Base-by-base conservation (phyloP, 352 stramenopile genomes). In the Blastocystis sp. region DNA sequence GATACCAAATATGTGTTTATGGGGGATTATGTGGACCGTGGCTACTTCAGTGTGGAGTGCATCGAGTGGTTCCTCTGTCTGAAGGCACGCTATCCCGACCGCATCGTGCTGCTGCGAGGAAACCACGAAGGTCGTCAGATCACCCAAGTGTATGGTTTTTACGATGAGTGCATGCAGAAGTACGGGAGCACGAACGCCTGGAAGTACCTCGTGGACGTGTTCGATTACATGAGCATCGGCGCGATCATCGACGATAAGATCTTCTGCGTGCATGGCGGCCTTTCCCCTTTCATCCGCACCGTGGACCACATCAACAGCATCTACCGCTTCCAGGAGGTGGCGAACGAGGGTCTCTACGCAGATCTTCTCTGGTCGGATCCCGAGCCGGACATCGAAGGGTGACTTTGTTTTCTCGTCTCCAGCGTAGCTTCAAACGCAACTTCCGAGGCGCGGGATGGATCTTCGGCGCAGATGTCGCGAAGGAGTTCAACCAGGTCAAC, bases 351-450 rank as follows among this genome's bases (percentile, higher is more conserved):
- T 77, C 95, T 96, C 15, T 98, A 98, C 91, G 98, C 95, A 90
- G 96, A 99, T 93, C 93, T 99, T 90, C 97, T 99, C 91, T 99
- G 96, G 96, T 97, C 95, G 26, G 96, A 99, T 91, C 96, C 96
- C 0, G 95, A 98, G 90, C 95, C 98, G 75, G 97, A 95, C 89
- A 94, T 95, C 82, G 94, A 92, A 79, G 95, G 94, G 94, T 93
- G 93, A n/a, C 1, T 75, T 15, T 29, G 18, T 1, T 8, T 9
- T 47, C 7, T 20, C 8, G n/a, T 8, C 18, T 77, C 34, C n/a
- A 18, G 26, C 34, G 5, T 87, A 87, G 76, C 11, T 87, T 87
- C 45, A 80, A 87, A 55, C 39, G 76, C 92, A 95, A 93, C 89
- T 94, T 94, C n/a, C 93, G 94, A 66, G 94, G 94, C 13, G 94